phyloP scores from a whole-genome alignment of 495 filamentous ascomycete species.

The Podospora comata region DNA sequence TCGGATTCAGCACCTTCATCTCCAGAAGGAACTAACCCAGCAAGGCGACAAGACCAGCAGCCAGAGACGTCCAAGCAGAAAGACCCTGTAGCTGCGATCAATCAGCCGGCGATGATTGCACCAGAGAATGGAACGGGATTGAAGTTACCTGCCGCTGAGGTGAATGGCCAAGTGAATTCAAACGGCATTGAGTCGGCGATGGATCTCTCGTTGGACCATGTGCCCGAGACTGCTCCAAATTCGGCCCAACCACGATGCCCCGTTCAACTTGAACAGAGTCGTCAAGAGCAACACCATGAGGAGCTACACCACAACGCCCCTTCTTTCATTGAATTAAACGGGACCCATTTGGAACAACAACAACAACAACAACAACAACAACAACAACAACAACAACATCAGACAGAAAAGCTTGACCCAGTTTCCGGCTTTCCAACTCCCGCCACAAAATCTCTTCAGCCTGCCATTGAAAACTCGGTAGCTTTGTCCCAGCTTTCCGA shows the following conservation, averaged over 20 bases:
- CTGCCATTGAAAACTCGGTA: background rate
- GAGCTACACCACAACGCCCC: background rate
- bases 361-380: background rate
- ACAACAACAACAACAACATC: background rate
- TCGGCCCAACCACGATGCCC: background rate
- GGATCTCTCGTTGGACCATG: background rate
- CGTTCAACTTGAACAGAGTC: background rate
- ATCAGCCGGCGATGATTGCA: background rate
- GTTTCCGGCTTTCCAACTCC: background rate
- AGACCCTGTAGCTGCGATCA: background rate
- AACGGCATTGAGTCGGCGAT: background rate
- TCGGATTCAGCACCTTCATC: slow-evolving; percentile 21
- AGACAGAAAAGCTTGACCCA: background rate
- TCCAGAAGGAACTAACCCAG: slow-evolving; percentile 22
- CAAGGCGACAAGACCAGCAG: slow-evolving; percentile 13
- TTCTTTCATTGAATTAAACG: background rate
- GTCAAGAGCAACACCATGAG: background rate
- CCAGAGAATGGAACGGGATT: background rate
- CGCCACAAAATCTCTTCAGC: background rate
- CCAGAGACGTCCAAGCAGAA: slow-evolving; percentile 11
- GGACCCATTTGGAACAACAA: background rate
- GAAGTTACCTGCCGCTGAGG: background rate
- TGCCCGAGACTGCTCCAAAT: background rate
- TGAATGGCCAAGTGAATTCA: background rate
- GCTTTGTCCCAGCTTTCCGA: background rate